A percentile compares a stretch with the other conserved stretches of the same genome.
These are phyloP conservation scores for Komagataella populi DNA, from an alignment of 805 yeast species.

Conservation along the genomic window DNA sequence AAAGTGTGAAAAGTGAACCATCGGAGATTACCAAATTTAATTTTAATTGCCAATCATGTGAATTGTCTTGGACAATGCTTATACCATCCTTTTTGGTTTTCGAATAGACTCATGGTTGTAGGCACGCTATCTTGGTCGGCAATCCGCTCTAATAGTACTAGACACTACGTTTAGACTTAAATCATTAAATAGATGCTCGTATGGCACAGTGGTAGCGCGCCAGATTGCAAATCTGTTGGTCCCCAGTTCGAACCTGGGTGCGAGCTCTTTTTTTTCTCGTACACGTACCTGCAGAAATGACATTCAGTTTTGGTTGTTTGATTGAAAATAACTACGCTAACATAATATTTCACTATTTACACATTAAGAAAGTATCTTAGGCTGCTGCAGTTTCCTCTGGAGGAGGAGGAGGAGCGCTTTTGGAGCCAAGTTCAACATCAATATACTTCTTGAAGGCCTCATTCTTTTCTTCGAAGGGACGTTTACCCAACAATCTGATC, in stretches of 20 bases:
- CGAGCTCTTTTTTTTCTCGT: constrained; percentile 42
- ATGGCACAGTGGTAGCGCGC: constrained; percentile 98
- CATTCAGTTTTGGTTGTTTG: too few relatives aligned
- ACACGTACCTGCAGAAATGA: too few relatives aligned
- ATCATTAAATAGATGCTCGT: constrained; percentile 1
- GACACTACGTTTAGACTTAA: too few relatives aligned
- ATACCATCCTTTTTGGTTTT: too few relatives aligned
- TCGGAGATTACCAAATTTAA: too few relatives aligned
- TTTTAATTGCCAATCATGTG: too few relatives aligned
- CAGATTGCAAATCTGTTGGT: constrained; percentile 98
- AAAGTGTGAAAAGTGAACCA: neutral
- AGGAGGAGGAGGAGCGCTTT: neutral
- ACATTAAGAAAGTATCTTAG: too few relatives aligned
- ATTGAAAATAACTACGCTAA: too few relatives aligned
- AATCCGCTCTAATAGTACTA: neutral
- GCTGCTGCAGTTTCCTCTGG: neutral
- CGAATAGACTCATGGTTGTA: too few relatives aligned
- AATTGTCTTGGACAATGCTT: too few relatives aligned
- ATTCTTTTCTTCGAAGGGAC: constrained; percentile 68
- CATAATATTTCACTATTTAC: neutral
- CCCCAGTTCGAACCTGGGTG: constrained; percentile 94
- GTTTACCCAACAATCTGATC: constrained; percentile 60
- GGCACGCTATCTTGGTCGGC: too few relatives aligned
- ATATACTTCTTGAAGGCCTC: constrained; percentile 87
- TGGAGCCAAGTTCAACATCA: constrained; percentile 15